phyloP scores from a whole-genome alignment of 257 asterid species.

The Fraxinus pennsylvanica region DNA sequence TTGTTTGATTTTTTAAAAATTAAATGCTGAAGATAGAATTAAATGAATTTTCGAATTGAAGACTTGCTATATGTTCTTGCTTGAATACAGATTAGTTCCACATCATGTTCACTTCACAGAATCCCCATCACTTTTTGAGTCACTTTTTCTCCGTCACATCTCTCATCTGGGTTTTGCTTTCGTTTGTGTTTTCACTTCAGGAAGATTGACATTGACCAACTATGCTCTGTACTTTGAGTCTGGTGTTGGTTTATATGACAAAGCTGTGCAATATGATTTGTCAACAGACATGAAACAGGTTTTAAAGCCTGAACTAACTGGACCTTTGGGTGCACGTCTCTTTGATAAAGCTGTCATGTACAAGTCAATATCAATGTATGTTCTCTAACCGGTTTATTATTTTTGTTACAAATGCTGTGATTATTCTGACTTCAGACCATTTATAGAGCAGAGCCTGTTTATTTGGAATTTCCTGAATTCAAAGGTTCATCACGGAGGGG shows the following conservation, averaged over 20 bases:
- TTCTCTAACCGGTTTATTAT: constrained; percentile 35
- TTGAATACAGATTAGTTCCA: background rate
- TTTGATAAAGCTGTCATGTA: constrained; percentile 96
- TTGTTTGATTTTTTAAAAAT: background rate
- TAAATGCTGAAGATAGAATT: background rate
- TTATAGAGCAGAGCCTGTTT: constrained; percentile 81
- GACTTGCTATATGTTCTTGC: constrained; percentile 13
- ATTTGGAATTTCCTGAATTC: constrained; percentile 91
- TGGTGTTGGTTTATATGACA: constrained; percentile 86
- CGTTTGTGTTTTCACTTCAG: constrained; percentile 40
- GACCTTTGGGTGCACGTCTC: constrained; percentile 96
- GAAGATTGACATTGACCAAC: constrained; percentile 85
- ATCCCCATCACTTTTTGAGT: background rate
- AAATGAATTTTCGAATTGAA: constrained; percentile 13
- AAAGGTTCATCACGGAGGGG: constrained; percentile 86
- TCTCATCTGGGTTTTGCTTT: constrained; percentile 23
- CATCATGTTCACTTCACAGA: constrained; percentile 14
- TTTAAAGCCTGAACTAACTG: constrained; percentile 87
- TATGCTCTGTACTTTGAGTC: constrained; percentile 82
- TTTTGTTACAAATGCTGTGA: constrained; percentile 26
- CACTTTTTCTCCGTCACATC: constrained; percentile 18
- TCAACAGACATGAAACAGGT: constrained; percentile 73
- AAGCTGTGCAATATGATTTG: constrained; percentile 82
- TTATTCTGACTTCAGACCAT: constrained; percentile 38
- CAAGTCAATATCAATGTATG: constrained; percentile 78